These are phyloP conservation scores for Bryoglossum gracile DNA, from an alignment of 495 filamentous ascomycete species.

Conservation along the genomic window DNA sequence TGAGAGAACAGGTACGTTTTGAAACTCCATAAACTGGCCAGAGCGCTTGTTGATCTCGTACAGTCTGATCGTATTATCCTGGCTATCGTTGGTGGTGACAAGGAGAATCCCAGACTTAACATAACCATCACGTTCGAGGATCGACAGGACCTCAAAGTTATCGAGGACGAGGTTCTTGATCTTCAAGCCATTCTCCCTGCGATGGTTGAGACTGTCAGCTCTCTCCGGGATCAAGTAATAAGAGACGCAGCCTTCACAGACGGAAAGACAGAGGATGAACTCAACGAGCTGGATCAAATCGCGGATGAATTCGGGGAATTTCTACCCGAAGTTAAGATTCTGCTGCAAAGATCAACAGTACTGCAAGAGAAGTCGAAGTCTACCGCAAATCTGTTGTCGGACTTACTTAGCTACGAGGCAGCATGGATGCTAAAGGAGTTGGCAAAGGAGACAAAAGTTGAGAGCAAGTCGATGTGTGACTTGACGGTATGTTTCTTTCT, in stretches of 20 bases:
- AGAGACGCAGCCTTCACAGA: background rate
- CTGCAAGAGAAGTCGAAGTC: conserved; percentile 11
- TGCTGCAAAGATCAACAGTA: conserved; percentile 1
- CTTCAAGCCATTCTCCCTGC: conserved; percentile 13
- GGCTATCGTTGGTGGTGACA: conserved; percentile 2
- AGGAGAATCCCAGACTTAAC: conserved; percentile 13
- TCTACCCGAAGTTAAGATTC: conserved; percentile 5
- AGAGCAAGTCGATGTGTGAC: conserved; percentile 10
- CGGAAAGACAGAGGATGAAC: background rate
- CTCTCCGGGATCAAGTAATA: conserved; percentile 2
- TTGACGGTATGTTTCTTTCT: conserved; percentile 5
- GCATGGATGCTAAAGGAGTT: conserved; percentile 14
- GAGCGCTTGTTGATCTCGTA: too few relatives aligned
- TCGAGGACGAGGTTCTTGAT: conserved; percentile 16
- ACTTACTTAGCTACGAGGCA: conserved; percentile 18
- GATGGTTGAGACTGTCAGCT: conserved; percentile 2
- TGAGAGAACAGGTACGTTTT: conserved; percentile 4
- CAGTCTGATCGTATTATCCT: conserved; percentile 12
- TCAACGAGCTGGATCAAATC: background rate
- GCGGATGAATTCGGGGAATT: conserved; percentile 13
- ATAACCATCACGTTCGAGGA: conserved; percentile 19
- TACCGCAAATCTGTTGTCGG: conserved; percentile 18
- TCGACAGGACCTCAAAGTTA: conserved; percentile 14
- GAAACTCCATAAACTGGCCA: too few relatives aligned
- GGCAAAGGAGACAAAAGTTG: conserved; percentile 7